Evolutionary conservation across 129 eudicot genomes (phyloP).

Genomic region (Artemisia argyi): DNA sequence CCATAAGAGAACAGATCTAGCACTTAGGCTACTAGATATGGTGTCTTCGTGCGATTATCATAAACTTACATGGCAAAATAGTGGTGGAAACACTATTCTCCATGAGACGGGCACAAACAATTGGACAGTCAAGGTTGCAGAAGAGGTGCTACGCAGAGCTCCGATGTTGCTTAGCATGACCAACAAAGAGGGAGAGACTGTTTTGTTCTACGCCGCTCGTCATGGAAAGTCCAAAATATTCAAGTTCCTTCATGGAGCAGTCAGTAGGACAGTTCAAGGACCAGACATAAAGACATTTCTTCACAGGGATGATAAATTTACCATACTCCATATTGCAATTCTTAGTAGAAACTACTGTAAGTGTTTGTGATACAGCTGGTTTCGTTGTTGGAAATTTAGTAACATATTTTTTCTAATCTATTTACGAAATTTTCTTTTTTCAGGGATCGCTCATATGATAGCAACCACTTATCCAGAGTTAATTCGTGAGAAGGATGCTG

Average conservation of each 20-base stretch:
- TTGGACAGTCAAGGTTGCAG: constrained; percentile 15
- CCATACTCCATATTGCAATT: constrained; percentile 39
- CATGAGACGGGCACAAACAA: constrained; percentile 30
- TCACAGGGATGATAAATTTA: constrained; percentile 19
- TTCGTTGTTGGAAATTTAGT: neutral
- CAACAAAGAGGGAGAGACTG: constrained; percentile 33
- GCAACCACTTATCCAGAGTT: constrained; percentile 23
- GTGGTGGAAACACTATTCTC: constrained; percentile 32
- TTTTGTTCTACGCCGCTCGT: constrained; percentile 42
- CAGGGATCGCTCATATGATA: constrained; percentile 35
- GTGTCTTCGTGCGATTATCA: neutral
- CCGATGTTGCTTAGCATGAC: constrained; percentile 29
- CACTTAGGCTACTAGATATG: constrained; percentile 16
- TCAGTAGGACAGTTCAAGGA: neutral
- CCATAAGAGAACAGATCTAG: constrained; percentile 20
- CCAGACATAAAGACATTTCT: constrained; percentile 1
- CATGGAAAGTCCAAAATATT: constrained; percentile 28
- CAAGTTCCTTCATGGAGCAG: constrained; percentile 29
- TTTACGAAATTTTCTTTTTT: neutral
- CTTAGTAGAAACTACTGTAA: constrained; percentile 33
- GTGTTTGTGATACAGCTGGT: neutral
- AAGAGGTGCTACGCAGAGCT: constrained; percentile 8
- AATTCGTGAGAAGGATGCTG: constrained; percentile 15
- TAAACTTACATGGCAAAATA: constrained; percentile 14
- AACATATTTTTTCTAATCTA: neutral